phyloP scores from a whole-genome alignment of 495 filamentous ascomycete species.

The Cercophora newfieldiana region DNA sequence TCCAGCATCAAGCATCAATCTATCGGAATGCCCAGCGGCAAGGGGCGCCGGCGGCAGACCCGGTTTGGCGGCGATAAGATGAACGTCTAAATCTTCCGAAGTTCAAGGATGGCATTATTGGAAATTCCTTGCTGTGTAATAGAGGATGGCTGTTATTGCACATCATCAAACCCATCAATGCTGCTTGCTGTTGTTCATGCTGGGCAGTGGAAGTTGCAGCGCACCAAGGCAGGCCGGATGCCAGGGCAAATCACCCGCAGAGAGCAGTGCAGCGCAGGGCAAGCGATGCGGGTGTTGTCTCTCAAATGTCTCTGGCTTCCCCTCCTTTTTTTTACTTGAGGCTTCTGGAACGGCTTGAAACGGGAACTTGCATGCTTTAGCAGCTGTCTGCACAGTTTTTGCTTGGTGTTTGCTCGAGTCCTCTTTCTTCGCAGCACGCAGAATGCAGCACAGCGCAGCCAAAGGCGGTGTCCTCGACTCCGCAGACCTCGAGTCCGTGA shows the following conservation, averaged over 20 bases:
- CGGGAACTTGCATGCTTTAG: neutral
- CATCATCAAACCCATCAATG: neutral
- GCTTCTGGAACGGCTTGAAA: neutral
- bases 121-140: neutral
- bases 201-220: neutral
- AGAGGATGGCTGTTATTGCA: neutral
- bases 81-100: neutral
- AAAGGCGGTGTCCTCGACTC: neutral
- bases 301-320: neutral
- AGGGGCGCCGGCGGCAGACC: neutral
- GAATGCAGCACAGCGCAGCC: neutral
- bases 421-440: neutral
- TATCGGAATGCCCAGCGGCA: neutral
- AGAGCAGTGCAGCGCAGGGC: neutral
- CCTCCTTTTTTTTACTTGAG: neutral
- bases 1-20: neutral
- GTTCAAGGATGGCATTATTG: neutral
- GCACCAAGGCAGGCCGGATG: neutral
- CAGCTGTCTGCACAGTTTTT: neutral
- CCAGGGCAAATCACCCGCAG: neutral
- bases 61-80: neutral
- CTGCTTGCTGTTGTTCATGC: neutral
- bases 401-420: neutral
- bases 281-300: no score
- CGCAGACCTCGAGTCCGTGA: conserved; percentile 14